Conservation (phyloP, 2,329 filamentous ascomycete species). For the Stemphylium vesicarium region DNA sequence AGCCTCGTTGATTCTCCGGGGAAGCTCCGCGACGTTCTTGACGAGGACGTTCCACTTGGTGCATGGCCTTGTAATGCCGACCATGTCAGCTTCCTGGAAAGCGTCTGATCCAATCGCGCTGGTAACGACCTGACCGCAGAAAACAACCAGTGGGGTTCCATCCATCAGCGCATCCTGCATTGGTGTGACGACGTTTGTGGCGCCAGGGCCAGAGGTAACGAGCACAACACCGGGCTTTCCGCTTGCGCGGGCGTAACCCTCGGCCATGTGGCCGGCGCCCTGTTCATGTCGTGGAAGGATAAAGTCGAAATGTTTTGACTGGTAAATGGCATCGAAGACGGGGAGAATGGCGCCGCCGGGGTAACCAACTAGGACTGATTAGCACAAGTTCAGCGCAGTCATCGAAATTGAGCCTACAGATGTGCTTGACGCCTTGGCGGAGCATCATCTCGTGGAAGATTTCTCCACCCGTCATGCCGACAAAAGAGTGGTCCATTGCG, state of each 20-base stretch:
- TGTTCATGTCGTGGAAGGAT: constrained; percentile 96
- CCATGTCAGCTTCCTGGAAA: constrained; percentile 94
- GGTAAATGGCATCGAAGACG: constrained; percentile 98
- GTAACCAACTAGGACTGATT: constrained; percentile 64
- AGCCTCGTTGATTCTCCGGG: constrained; percentile 92
- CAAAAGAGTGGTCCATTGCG: constrained; percentile 69
- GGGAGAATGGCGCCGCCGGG: constrained; percentile 95
- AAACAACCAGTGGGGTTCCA: constrained; percentile 94
- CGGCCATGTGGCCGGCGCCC: constrained; percentile 97
- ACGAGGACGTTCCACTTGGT: constrained; percentile 99
- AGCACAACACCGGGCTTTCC: constrained; percentile 95
- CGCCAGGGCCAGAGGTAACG: constrained; percentile 94
- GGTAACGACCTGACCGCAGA: constrained; percentile 90
- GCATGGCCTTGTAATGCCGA: constrained; percentile 92
- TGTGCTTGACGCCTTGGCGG: constrained; percentile 86
- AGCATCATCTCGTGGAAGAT: constrained; percentile 99
- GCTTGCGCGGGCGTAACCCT: constrained; percentile 92
- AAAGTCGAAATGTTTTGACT: constrained; percentile 96
- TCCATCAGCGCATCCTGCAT: constrained; percentile 97
- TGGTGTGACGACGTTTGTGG: constrained; percentile 94
- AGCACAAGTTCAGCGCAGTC: constrained; percentile 4
- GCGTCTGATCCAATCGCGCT: constrained; percentile 91
- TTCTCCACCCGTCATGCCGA: constrained; percentile 92
- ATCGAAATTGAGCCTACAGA: constrained; percentile 68
- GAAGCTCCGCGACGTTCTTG: constrained; percentile 91